Conservation (phyloP, 2,329 filamentous ascomycete genomes). For the Aspergillus sp. region DNA sequence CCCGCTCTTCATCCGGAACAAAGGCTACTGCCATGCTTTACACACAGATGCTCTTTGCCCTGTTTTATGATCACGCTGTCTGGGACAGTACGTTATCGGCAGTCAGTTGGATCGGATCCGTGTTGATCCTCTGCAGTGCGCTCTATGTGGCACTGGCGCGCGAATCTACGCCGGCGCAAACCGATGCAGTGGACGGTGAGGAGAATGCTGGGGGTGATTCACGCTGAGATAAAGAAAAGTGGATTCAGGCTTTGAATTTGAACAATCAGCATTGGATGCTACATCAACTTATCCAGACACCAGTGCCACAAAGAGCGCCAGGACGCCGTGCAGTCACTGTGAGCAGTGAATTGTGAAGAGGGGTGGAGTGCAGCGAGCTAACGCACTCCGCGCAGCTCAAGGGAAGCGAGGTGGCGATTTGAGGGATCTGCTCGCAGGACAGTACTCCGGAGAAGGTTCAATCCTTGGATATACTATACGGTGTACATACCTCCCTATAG, state of each 20-base stretch:
- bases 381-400: neutral
- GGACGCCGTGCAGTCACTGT: neutral
- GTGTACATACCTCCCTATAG: neutral
- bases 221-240: neutral
- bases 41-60: conserved; percentile 68
- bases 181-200: neutral
- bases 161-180: conserved; percentile 25
- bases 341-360: neutral
- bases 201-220: conserved; percentile 1
- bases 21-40: conserved; percentile 68
- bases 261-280: neutral
- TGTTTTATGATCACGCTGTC: conserved; percentile 63
- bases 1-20: conserved; percentile 28
- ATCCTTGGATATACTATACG: neutral
- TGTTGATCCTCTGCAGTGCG: conserved; percentile 64
- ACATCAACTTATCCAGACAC: conserved; percentile 4
- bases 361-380: conserved; percentile 6
- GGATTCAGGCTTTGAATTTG: neutral
- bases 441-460: neutral
- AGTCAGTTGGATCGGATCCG: conserved; percentile 61
- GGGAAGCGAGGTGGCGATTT: conserved; percentile 12
- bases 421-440: conserved; percentile 7
- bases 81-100: conserved; percentile 60
- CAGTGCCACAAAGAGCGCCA: neutral
- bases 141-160: conserved; percentile 63